A percentile compares a stretch with the other conserved stretches of the same genome.
Conservation (phyloP, 2,329 filamentous ascomycete species). For the Penicillium sp. region DNA sequence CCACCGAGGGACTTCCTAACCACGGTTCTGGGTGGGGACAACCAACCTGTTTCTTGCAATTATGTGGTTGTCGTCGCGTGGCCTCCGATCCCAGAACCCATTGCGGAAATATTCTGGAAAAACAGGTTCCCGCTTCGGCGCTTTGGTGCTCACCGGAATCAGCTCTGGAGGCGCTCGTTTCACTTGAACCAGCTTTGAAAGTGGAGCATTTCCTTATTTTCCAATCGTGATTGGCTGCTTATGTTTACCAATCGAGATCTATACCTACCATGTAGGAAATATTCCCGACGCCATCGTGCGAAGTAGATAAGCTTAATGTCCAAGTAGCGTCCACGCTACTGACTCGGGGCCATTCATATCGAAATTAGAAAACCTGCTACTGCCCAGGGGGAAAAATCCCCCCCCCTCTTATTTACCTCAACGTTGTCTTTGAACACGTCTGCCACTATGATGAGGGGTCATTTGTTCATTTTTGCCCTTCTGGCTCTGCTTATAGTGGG, state of each 20-base stretch:
- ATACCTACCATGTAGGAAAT: neutral
- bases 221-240: neutral
- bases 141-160: neutral
- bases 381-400: neutral
- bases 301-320: constrained; percentile 8
- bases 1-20: neutral
- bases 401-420: neutral
- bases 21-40: neutral
- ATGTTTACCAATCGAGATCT: neutral
- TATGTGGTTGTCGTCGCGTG: neutral
- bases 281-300: neutral
- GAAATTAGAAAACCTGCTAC: constrained; percentile 7
- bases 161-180: neutral
- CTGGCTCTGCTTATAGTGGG: constrained; percentile 8
- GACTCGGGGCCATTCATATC: neutral
- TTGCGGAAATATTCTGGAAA: neutral
- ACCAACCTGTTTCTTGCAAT: neutral
- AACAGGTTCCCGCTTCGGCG: neutral
- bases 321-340: constrained; percentile 6
- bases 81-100: neutral
- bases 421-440: neutral
- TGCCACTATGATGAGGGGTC: constrained; percentile 7
- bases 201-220: neutral
- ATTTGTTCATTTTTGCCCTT: constrained; percentile 1
- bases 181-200: neutral